Evolutionary conservation across 306 rosid genomes (phyloP).

Genomic region (Inga laurina): DNA sequence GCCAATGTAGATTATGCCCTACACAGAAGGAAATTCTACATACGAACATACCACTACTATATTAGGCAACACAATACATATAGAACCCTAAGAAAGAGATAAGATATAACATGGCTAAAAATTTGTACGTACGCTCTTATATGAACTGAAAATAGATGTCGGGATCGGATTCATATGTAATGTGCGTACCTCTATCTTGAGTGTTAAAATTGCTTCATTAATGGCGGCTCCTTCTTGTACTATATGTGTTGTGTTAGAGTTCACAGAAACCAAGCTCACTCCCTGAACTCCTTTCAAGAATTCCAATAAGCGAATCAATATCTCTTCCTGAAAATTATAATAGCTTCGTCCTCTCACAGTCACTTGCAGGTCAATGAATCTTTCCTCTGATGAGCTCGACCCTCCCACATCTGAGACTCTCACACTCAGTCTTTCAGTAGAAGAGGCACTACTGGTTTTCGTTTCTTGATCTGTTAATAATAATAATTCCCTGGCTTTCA

Average conservation of each 20-base stretch:
- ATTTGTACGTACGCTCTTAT: not conserved
- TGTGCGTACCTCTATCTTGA: not conserved
- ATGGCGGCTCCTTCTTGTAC: not conserved
- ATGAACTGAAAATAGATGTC: not conserved
- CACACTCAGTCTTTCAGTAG: not conserved
- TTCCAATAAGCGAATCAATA: not conserved
- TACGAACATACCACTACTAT: not conserved
- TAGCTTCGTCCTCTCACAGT: not conserved
- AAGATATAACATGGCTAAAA: not conserved
- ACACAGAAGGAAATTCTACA: not conserved
- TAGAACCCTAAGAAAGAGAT: not conserved
- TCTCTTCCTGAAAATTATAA: not conserved
- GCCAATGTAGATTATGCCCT: not conserved
- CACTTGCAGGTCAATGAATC: not conserved
- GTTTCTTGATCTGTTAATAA: slow-evolving; percentile 9
- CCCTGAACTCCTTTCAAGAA: not conserved
- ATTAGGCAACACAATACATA: not conserved
- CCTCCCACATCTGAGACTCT: not conserved
- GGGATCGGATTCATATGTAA: not conserved
- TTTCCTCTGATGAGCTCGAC: not conserved
- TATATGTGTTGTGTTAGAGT: not conserved
- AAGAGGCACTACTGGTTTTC: not conserved
- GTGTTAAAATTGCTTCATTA: not conserved
- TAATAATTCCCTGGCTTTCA: slow-evolving; percentile 24
- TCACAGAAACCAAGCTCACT: not conserved